Evolutionary conservation across 768 basidiomycete genomes (phyloP), one percentile per base, ranked within the genome.

Genomic region (Lentinula lateritia): DNA sequence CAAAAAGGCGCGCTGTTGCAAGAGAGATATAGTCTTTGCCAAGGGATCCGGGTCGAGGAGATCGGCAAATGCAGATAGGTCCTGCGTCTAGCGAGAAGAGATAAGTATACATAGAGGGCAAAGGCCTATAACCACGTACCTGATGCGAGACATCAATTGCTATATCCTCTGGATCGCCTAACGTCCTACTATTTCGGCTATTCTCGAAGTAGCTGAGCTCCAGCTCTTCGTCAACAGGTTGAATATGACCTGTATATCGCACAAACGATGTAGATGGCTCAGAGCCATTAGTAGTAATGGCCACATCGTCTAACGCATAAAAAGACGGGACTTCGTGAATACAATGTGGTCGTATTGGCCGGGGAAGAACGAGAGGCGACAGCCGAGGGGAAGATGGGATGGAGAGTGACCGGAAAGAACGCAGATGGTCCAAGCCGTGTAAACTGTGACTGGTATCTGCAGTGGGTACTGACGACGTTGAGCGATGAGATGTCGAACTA

Each of bases 1-100:
- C 23, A 89, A 67, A 42, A 77, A 72, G 0, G 86, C 84, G 0
- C 87, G 82, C 64, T 88, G 84, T 15, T 82, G 80, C 16, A 88
- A 62, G 6, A 89, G 75, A 12, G 80, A 74, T 16, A 81, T 70
- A 1, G 83, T 85, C 41, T 79, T 75, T 16, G 66, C 69, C 20
- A 72, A 70, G 43, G 74, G 72, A 55, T 71, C 66, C 43, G 65
- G 62, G 9, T 68, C 42, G 6, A 20, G 65, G 52, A 5, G 52
- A 55, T 23, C 42, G 8, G 45, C 55, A 52, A 56, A 58, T 15
- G 12, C 35, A 42, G 54, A 36, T 43, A n/a, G 48, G 7, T 48
- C 50, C 28, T 45, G 59, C 48, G 16, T 45, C 28, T 28, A 28
- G 3, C 28, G 28, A 28, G 28, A 28, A 28, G 28, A 28, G 28